Evolutionary conservation across 768 basidiomycete genomes (phyloP), one percentile per base, ranked within the genome.

Genomic region (Leccinum obscurum): DNA sequence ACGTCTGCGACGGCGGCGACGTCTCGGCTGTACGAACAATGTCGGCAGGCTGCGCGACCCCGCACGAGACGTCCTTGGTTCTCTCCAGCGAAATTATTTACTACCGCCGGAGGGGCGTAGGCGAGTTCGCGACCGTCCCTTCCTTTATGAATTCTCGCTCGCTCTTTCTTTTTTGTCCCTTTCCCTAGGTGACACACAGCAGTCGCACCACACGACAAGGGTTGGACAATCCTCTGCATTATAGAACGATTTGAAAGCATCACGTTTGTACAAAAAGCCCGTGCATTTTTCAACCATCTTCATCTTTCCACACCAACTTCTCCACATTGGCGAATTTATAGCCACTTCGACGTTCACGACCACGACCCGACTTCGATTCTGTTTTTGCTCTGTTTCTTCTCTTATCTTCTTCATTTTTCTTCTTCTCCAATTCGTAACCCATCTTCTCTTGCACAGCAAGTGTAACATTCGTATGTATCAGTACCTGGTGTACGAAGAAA

Each of bases 41-140:
- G 73, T 66, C 74, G 75, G 41, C 69, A 73, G 55, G 73, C 64
- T 22, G 66, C 70, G 37, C 70, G 73, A 34, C 72, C 72, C 63
- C 76, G 80, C 59, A 72, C 80, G 59, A 76, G 78, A 66, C 78
- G 81, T 39, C 75, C 78, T 64, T 85, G 84, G 84, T 84, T 85
- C 69, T 79, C 80, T 56, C 77, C 82, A 30, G 79, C 79, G 70
- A 80, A 80, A 71, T 68, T 85, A 63, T 82, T 83, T 64, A 68
- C 78, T 62, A 75, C 80, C 52, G 68, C 78, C 56, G 77, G 77
- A 57, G 76, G 73, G 51, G 69, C 73, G 58, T 75, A 74, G 73
- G 61, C 50, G 35, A 32, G 30, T 28, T 52, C 44, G n/a, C 34
- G 4, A 13, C 15, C 41, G 52, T 59, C 52, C 30, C 0, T 56